phyloP scores from a whole-genome alignment of 306 rosid genomes.

The Pyrus communis region DNA sequence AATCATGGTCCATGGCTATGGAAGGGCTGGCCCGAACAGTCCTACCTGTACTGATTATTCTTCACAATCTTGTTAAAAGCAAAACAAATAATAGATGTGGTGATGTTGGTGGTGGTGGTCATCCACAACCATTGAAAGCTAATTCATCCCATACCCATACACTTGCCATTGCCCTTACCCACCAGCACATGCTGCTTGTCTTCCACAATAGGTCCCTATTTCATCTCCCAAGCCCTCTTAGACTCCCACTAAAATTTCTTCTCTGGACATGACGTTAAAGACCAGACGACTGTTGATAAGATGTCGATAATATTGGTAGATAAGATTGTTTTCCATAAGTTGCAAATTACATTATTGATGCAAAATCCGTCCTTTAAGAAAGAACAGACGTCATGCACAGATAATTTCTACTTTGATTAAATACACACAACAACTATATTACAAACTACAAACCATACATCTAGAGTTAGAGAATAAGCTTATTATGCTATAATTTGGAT shows the following conservation, averaged over 20 bases:
- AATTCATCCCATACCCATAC: not conserved
- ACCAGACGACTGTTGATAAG: too few species aligned
- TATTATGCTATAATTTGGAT: slow-evolving; percentile 10
- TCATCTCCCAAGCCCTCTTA: not conserved
- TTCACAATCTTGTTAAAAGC: slow-evolving; percentile 7
- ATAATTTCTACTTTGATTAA: not conserved
- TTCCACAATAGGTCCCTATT: not conserved
- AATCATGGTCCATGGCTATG: not conserved
- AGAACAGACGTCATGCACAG: not conserved
- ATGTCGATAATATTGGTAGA: too few species aligned
- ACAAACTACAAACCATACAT: not conserved
- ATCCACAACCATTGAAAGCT: not conserved
- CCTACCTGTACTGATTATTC: slow-evolving; percentile 14
- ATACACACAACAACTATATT: not conserved
- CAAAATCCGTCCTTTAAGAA: too few species aligned
- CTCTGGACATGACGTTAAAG: too few species aligned
- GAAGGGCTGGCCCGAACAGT: not conserved
- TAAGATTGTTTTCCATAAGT: too few species aligned
- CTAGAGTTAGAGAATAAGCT: slow-evolving; percentile 13
- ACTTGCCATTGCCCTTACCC: slow-evolving; percentile 14
- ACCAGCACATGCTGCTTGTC: slow-evolving; percentile 17
- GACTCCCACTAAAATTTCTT: not conserved
- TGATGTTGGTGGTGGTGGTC: slow-evolving; percentile 11
- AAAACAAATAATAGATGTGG: slow-evolving; percentile 18
- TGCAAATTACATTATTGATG: too few species aligned